Evolutionary conservation across 2,329 filamentous ascomycete genomes (phyloP).

Genomic region (Cercospora zeina): DNA sequence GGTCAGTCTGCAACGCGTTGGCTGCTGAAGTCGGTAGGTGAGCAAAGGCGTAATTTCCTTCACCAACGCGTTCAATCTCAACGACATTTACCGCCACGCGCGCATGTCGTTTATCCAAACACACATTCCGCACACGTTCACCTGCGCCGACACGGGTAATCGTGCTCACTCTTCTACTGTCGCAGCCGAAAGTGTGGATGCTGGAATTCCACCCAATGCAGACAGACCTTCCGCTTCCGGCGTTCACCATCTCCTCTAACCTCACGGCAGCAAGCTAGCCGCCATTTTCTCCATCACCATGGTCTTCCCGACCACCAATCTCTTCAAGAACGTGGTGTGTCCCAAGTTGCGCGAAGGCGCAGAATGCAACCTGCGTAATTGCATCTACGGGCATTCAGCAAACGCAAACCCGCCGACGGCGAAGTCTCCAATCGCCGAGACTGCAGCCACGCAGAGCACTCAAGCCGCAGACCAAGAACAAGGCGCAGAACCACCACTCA

Average conservation of each 20-base stretch:
- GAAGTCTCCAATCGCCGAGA: not conserved
- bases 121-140: not conserved
- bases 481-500: constrained; percentile 28
- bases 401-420: not conserved
- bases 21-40: constrained; percentile 1
- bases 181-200: not conserved
- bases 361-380: constrained; percentile 56
- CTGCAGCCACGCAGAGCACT: constrained; percentile 1
- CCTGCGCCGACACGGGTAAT: not conserved
- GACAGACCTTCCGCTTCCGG: not conserved
- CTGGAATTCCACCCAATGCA: not conserved
- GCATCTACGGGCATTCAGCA: constrained; percentile 57
- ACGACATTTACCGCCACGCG: not conserved
- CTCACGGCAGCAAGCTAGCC: not conserved
- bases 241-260: not conserved
- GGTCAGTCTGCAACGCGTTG: not conserved
- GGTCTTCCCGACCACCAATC: constrained; percentile 56
- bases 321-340: constrained; percentile 56
- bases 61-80: constrained; percentile 5
- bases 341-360: constrained; percentile 46
- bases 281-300: constrained; percentile 40
- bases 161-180: not conserved
- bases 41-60: constrained; percentile 1
- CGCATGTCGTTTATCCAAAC: not conserved
- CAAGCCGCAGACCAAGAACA: constrained; percentile 12